Evolutionary conservation across 2,329 filamentous ascomycete species (phyloP).

Genomic region (Tympanopsis confertula): DNA sequence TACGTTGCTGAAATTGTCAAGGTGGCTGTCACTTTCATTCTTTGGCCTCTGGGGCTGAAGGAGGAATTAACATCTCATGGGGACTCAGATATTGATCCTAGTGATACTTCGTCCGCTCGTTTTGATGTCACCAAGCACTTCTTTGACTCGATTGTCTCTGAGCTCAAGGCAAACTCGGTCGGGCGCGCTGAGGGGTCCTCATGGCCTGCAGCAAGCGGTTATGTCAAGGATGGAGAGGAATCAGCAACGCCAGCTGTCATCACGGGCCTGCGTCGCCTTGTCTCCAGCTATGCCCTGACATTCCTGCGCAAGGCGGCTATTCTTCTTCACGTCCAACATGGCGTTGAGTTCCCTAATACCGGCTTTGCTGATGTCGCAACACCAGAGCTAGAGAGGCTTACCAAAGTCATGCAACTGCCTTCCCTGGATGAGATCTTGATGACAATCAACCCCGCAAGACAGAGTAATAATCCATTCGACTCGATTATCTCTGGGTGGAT

Average conservation of each 20-base stretch:
- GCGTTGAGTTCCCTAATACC: conserved; percentile 72
- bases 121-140: not conserved
- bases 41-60: conserved; percentile 32
- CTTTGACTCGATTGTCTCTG: not conserved
- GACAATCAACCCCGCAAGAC: conserved; percentile 34
- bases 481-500: conserved; percentile 59
- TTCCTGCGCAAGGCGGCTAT: conserved; percentile 81
- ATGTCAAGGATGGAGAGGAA: not conserved
- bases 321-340: conserved; percentile 76
- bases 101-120: not conserved
- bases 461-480: conserved; percentile 19
- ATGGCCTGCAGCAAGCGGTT: not conserved
- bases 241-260: not conserved
- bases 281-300: conserved; percentile 73
- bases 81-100: not conserved
- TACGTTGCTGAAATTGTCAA: conserved; percentile 87
- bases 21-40: conserved; percentile 48
- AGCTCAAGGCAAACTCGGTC: not conserved
- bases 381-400: conserved; percentile 73
- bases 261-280: conserved; percentile 9
- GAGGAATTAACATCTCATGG: not conserved
- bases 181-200: not conserved
- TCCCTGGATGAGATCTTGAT: conserved; percentile 68
- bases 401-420: conserved; percentile 63
- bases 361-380: conserved; percentile 50